phyloP scores from a whole-genome alignment of 257 asterid genomes.

The Solanum bulbocastanum region DNA sequence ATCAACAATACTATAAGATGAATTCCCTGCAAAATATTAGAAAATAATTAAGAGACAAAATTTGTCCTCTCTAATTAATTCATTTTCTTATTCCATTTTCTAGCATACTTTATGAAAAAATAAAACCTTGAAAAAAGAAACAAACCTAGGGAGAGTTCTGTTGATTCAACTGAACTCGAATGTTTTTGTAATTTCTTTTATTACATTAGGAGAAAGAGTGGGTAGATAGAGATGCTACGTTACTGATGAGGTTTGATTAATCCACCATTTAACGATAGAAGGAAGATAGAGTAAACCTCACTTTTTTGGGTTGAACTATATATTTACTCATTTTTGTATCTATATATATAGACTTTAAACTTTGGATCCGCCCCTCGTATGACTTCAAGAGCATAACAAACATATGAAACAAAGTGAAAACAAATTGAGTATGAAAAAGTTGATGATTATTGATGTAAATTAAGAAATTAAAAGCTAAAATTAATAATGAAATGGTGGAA shows the following conservation, averaged over 20 bases:
- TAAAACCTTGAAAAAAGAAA: neutral
- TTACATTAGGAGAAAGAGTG: neutral
- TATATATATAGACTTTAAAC: no score
- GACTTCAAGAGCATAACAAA: neutral
- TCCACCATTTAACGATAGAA: neutral
- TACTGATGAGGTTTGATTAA: neutral
- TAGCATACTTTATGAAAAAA: neutral
- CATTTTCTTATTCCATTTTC: neutral
- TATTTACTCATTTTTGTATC: no score
- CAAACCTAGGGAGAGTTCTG: neutral
- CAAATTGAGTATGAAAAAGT: neutral
- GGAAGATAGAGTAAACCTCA: no score
- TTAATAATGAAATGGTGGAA: neutral
- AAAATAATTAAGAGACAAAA: neutral
- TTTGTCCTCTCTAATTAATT: neutral
- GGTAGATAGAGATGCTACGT: neutral
- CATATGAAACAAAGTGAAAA: neutral
- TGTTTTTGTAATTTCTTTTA: neutral
- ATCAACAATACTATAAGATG: constrained; percentile 25
- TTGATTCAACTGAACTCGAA: neutral
- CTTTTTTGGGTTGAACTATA: no score
- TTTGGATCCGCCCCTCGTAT: no score
- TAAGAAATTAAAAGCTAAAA: neutral
- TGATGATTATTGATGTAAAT: neutral
- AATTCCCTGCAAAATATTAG: constrained; percentile 15